Evolutionary conservation across 352 stramenopile genomes (phyloP), one percentile per base, ranked within the genome.

Genomic region (Phytophthora citricola): DNA sequence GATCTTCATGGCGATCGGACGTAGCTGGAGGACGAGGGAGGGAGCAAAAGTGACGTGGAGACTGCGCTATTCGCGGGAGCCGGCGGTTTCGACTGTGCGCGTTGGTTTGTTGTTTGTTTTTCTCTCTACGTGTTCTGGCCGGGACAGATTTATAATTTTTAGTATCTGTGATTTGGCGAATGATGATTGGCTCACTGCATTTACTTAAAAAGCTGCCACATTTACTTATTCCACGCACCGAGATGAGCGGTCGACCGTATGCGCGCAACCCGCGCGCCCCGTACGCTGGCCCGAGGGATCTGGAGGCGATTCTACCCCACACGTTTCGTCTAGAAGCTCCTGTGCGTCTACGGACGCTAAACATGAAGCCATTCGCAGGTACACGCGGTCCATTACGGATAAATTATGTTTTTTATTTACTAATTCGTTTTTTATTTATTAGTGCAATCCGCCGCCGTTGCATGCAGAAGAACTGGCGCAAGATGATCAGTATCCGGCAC

Each of bases 391-490:
- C 7, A 52, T 9, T 50, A 60, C 34, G 29, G 17, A 29, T 15
- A 22, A 7, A 38, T 50, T n/a, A 36, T 11, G 46, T n/a, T 26
- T 63, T 40, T 41, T 61, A 8, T 34, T 55, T 31, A 36, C 10
- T 52, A 7, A 38, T 50, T 22, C 36, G 15, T 56, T n/a, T 26
- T 36, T 41, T 55, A 8, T 34, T 55, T 31, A 20, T 62, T 57
- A 92, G 84, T 51, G 80, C 68, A 14, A 92, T 92, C 34, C 81
- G 81, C 20, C 62, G 78, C 27, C 81, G 76, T 39, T 91, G 81
- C 50, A 86, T 78, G 72, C 81, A 92, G 63, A 92, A 92, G 49
- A 93, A 93, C 75, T 93, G 85, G 85, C 81, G 83, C 56, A 93
- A 93, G 57, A 66, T 93, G 65, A 76, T 93, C 45, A 82, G 69